Base-by-base conservation (phyloP, 345 rosid species). In the Tarenaya hassleriana region DNA sequence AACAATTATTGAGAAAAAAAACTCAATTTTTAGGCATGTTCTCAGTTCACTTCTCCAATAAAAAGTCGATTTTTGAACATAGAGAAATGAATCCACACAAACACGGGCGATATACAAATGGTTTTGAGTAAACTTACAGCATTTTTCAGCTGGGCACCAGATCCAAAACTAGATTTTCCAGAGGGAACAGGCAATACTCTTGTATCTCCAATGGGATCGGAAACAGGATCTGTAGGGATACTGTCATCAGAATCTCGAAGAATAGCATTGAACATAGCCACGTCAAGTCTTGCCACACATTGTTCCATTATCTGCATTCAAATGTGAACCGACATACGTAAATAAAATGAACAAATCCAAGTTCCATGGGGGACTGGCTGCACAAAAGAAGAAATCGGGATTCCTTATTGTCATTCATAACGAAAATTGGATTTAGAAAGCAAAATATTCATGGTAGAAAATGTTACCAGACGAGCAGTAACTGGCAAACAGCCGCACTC, bases 231-330 rank as follows among this genome's bases (percentile, higher is more conserved):
- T 13, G 92, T 84, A 41, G 95, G 95, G 52, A 82, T 83, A 39
- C 77, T 92, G 43, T 84, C 89, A 58, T 51, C 79, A 50, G 94
- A 82, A 56, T 87, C 98, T 60, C 90, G 90, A 57, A 87, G 98
- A 63, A 92, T 78, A 37, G 98, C 98, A 73, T 87, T 92, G 81
- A 92, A 87, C 88, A 87, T 87, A 34, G 94, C 98, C 46, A 84
- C 94, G 71, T 92, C 98, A 66, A 92, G 65, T 60, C 98, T 75
- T 60, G 87, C 80, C 70, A 87, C 89, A 7, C 96, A 86, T 61
- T 91, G 90, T 75, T 87, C 94, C 98, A 91, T 91, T 70, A 91
- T 75, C 98, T 91, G 63, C 24, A 33, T 34, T 4, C n/a, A n/a
- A n/a, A n/a, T n/a, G n/a, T n/a, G n/a, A n/a, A n/a, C n/a, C n/a